Evolutionary conservation across 2,329 filamentous ascomycete species (phyloP).

Genomic region (Diaporthe sp.): DNA sequence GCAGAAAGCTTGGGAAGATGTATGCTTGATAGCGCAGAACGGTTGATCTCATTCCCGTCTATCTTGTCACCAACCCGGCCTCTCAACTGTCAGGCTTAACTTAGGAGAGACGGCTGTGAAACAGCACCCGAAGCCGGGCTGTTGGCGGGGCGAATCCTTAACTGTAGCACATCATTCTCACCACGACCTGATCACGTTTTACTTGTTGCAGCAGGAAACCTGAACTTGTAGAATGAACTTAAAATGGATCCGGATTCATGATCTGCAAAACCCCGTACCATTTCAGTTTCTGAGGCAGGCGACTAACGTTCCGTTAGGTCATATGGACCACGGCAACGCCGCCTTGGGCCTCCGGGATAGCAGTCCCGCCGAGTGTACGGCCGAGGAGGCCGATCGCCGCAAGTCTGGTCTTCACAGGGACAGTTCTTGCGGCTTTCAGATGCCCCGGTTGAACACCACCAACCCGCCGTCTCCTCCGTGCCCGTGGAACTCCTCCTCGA

Average conservation of each 20-base stretch:
- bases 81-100: slow-evolving; percentile 7
- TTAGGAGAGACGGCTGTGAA: slow-evolving; percentile 33
- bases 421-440: slow-evolving; percentile 64
- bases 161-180: slow-evolving; percentile 27
- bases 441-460: slow-evolving; percentile 97
- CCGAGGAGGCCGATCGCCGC: not conserved
- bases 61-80: not conserved
- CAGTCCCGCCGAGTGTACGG: slow-evolving; percentile 2
- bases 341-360: not conserved
- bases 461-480: slow-evolving; percentile 83
- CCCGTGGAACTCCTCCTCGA: slow-evolving; percentile 91
- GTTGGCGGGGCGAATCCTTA: slow-evolving; percentile 6
- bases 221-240: slow-evolving; percentile 45
- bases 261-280: slow-evolving; percentile 41
- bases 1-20: not conserved
- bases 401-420: not conserved
- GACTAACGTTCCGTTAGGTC: slow-evolving; percentile 8
- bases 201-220: not conserved
- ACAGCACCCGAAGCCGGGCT: slow-evolving; percentile 26
- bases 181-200: slow-evolving; percentile 13
- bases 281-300: slow-evolving; percentile 13
- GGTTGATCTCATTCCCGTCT: slow-evolving; percentile 19
- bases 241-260: slow-evolving; percentile 46
- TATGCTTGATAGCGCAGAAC: not conserved
- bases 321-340: not conserved